These are phyloP conservation scores for Takakia lepidozioides DNA, from an alignment of 225 moss, liverwort and hornwort genomes.

Conservation along the genomic window DNA sequence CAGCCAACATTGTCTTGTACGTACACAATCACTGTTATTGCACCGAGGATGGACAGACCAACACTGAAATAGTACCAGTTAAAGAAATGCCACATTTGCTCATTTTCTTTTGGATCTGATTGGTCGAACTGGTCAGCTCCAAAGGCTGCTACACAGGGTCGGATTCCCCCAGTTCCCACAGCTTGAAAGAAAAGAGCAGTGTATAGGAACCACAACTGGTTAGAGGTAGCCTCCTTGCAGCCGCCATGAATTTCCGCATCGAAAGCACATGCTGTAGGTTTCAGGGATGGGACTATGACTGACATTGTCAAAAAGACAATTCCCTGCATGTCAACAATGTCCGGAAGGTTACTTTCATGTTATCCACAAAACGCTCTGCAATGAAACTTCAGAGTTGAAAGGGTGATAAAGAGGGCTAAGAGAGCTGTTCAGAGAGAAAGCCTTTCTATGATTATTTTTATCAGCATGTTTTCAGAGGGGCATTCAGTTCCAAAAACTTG, in stretches of 20 bases:
- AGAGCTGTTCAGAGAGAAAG: too few relatives aligned
- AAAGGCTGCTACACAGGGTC: constrained; percentile 24
- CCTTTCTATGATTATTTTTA: too few relatives aligned
- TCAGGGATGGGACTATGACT: too few relatives aligned
- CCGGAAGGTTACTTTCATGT: too few relatives aligned
- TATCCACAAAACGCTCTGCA: too few relatives aligned
- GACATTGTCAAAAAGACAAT: too few relatives aligned
- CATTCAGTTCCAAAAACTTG: too few relatives aligned
- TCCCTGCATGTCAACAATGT: too few relatives aligned
- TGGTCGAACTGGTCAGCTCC: constrained; percentile 41
- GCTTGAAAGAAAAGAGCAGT: constrained; percentile 20
- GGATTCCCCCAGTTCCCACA: constrained; percentile 26
- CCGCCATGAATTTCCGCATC: neutral
- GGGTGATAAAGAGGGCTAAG: too few relatives aligned
- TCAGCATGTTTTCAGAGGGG: too few relatives aligned
- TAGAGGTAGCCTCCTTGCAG: constrained; percentile 17
- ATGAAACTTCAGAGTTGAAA: too few relatives aligned
- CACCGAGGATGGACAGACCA: constrained; percentile 21
- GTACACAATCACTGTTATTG: constrained; percentile 24
- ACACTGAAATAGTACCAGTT: constrained; percentile 35
- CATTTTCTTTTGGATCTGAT: constrained; percentile 19
- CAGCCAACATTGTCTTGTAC: constrained; percentile 37
- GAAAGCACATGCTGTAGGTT: too few relatives aligned
- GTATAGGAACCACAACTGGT: constrained; percentile 27
- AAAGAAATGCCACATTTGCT: constrained; percentile 29